Evolutionary conservation across 2,329 filamentous ascomycete genomes (phyloP).

Genomic region (Colletotrichum theobromicola): DNA sequence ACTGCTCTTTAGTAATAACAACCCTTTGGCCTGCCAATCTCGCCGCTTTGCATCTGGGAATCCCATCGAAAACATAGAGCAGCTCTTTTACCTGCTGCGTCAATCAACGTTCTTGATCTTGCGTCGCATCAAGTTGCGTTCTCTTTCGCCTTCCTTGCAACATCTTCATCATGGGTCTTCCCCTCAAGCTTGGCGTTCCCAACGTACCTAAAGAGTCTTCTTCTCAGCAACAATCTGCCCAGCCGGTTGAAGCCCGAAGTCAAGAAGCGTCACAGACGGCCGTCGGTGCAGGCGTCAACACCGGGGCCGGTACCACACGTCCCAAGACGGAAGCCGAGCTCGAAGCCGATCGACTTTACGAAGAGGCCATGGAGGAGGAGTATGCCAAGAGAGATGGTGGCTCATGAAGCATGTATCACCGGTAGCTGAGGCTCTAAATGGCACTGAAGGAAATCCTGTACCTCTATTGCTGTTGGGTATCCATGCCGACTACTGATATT

Average conservation of each 20-base stretch:
- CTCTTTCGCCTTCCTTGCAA: neutral
- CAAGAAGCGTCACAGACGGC: constrained; percentile 8
- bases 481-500: neutral
- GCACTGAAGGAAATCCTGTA: neutral
- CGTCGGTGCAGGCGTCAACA: constrained; percentile 53
- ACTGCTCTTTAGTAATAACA: neutral
- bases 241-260: neutral
- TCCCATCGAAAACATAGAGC: neutral
- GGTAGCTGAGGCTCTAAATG: neutral
- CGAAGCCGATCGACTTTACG: constrained; percentile 55
- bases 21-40: neutral
- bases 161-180: constrained; percentile 34
- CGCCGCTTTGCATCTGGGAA: neutral
- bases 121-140: too few relatives aligned
- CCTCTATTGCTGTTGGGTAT: neutral
- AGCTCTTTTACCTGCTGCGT: neutral
- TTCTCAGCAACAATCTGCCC: neutral
- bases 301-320: constrained; percentile 50
- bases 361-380: constrained; percentile 60
- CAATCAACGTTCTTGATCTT: neutral
- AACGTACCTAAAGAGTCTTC: neutral
- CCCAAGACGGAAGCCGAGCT: constrained; percentile 54
- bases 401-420: constrained; percentile 31
- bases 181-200: constrained; percentile 18
- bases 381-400: constrained; percentile 61